Percentiles rank a stretch among this genome's conserved stretches.
Evolutionary conservation across 345 rosid genomes (phyloP).

Genomic region (Brassica incana): DNA sequence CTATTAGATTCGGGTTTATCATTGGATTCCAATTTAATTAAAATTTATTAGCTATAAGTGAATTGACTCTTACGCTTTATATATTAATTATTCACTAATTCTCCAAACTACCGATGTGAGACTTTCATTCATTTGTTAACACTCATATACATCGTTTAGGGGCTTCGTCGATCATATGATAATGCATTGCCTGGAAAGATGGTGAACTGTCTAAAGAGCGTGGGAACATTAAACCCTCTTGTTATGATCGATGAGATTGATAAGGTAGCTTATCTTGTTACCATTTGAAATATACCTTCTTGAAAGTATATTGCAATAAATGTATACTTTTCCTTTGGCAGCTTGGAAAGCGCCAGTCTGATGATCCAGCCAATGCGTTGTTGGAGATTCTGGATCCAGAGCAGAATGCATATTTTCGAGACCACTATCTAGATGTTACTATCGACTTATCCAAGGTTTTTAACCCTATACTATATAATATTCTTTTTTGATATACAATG

Average conservation of each 20-base stretch:
- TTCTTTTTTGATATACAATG: background rate
- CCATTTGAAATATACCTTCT: too few species aligned
- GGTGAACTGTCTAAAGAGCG: conserved; percentile 91
- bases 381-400: conserved; percentile 97
- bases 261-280: conserved; percentile 51
- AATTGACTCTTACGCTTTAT: too few species aligned
- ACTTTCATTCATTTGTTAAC: too few species aligned
- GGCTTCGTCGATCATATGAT: conserved; percentile 78
- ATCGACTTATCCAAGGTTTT: conserved; percentile 61
- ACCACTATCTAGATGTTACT: conserved; percentile 89
- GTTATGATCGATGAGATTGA: conserved; percentile 94
- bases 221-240: conserved; percentile 90
- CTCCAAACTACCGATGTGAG: too few species aligned
- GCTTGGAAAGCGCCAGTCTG: conserved; percentile 81
- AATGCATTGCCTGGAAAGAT: conserved; percentile 93
- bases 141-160: conserved; percentile 46
- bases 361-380: conserved; percentile 90
- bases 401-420: conserved; percentile 91
- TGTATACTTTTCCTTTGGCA: conserved; percentile 36
- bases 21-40: too few species aligned
- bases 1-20: too few species aligned
- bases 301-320: background rate
- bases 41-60: too few species aligned
- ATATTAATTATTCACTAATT: too few species aligned
- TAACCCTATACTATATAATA: background rate